Percentiles rank a stretch among this genome's conserved stretches.
Evolutionary conservation across 192 early-diverging fungal species (phyloP).

Genomic region (Glomus cerebriforme): DNA sequence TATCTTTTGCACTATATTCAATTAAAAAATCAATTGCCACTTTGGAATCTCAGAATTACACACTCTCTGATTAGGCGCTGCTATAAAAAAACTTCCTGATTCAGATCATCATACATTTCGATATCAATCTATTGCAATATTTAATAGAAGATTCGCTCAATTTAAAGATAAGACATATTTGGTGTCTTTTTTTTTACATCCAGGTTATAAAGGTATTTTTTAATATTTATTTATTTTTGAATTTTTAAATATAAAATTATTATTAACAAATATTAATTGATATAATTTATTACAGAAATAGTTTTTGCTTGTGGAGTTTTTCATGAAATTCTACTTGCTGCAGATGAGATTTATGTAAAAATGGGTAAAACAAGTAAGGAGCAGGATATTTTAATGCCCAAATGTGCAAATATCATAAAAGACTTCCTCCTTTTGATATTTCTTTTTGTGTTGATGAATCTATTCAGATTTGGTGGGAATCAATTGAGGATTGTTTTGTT

Average conservation of each 20-base stretch:
- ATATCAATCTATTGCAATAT: neutral
- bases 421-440: neutral
- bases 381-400: neutral
- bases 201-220: neutral
- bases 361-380: no score
- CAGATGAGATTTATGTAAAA: no score
- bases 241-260: no score
- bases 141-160: neutral
- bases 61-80: neutral
- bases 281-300: no score
- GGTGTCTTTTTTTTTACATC: neutral
- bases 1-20: neutral
- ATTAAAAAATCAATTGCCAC: neutral
- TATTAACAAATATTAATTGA: no score
- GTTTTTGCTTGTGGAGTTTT: no score
- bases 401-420: neutral
- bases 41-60: conserved; percentile 2
- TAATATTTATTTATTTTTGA: neutral
- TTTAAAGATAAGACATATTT: neutral
- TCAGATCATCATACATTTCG: no score
- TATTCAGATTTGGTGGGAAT: neutral
- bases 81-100: neutral
- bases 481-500: neutral
- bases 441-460: neutral
- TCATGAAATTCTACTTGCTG: no score